Percentiles rank a stretch among this genome's conserved stretches.
phyloP scores from a whole-genome alignment of 306 rosid species.

The Dryas alaskensis region DNA sequence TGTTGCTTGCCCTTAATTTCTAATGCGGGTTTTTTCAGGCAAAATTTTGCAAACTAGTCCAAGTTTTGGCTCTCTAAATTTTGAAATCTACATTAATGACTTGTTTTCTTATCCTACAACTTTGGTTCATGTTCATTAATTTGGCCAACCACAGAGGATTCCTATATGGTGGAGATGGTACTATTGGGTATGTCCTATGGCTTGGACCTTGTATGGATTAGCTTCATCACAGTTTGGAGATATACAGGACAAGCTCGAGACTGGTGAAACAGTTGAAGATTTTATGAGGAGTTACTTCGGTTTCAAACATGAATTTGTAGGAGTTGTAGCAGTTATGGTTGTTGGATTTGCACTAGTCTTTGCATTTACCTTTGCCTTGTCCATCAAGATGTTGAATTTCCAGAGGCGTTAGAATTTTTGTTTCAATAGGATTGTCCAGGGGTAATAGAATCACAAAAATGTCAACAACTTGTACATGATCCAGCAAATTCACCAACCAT shows the following conservation, averaged over 20 bases:
- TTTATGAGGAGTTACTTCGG: constrained; percentile 21
- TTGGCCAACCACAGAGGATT: constrained; percentile 35
- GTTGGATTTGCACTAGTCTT: constrained; percentile 17
- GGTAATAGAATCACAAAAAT: no score
- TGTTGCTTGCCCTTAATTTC: not conserved
- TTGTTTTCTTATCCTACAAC: not conserved
- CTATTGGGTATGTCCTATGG: constrained; percentile 48
- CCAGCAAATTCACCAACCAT: not conserved
- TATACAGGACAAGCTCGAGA: constrained; percentile 15
- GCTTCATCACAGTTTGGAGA: constrained; percentile 60
- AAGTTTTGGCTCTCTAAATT: no score
- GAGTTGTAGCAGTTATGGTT: constrained; percentile 17
- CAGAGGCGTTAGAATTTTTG: constrained; percentile 9
- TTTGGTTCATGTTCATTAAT: not conserved
- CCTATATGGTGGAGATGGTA: constrained; percentile 70
- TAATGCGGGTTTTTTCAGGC: not conserved
- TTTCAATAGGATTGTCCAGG: no score
- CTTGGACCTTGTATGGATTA: constrained; percentile 65
- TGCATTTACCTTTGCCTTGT: constrained; percentile 19
- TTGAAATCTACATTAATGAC: not conserved
- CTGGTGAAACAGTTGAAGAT: constrained; percentile 12
- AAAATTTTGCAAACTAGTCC: no score
- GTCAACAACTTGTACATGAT: not conserved
- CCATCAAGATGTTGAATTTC: constrained; percentile 18
- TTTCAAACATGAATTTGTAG: constrained; percentile 21